Conservation (phyloP, 2,329 filamentous ascomycete species). For the Fusarium sp. region DNA sequence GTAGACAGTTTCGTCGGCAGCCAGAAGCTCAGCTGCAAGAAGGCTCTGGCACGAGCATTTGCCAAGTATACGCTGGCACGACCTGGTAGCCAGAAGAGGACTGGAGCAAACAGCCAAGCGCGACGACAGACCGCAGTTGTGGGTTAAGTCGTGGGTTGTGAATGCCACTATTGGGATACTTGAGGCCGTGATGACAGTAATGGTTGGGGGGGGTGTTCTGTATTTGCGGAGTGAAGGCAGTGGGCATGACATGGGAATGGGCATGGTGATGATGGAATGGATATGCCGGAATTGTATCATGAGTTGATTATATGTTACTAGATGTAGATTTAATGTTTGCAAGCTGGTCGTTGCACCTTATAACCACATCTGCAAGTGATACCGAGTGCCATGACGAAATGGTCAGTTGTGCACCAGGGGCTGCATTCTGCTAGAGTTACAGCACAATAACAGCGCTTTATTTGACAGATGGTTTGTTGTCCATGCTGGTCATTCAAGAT, state of each 20-base stretch:
- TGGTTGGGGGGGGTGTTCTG: slow-evolving; percentile 9
- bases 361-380: background rate
- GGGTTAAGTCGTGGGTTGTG: slow-evolving; percentile 25
- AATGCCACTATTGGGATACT: background rate
- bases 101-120: slow-evolving; percentile 37
- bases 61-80: slow-evolving; percentile 85
- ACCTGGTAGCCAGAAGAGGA: slow-evolving; percentile 53
- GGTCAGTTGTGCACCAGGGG: background rate
- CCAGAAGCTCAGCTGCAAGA: slow-evolving; percentile 98
- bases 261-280: slow-evolving; percentile 20
- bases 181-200: background rate
- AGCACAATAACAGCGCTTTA: background rate
- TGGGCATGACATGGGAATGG: slow-evolving; percentile 9
- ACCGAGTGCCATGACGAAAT: background rate
- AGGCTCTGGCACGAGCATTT: slow-evolving; percentile 92
- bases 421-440: background rate
- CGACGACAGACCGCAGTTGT: slow-evolving; percentile 47
- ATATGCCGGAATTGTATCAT: slow-evolving; percentile 24
- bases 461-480: background rate
- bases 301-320: slow-evolving; percentile 12
- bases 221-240: slow-evolving; percentile 20
- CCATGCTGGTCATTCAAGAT: background rate
- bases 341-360: slow-evolving; percentile 2
- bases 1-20: slow-evolving; percentile 96
- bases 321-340: slow-evolving; percentile 35